These are phyloP conservation scores for Apiotrichum akiyoshidainum DNA, from an alignment of 1,284 basidiomycete species.

Conservation along the genomic window DNA sequence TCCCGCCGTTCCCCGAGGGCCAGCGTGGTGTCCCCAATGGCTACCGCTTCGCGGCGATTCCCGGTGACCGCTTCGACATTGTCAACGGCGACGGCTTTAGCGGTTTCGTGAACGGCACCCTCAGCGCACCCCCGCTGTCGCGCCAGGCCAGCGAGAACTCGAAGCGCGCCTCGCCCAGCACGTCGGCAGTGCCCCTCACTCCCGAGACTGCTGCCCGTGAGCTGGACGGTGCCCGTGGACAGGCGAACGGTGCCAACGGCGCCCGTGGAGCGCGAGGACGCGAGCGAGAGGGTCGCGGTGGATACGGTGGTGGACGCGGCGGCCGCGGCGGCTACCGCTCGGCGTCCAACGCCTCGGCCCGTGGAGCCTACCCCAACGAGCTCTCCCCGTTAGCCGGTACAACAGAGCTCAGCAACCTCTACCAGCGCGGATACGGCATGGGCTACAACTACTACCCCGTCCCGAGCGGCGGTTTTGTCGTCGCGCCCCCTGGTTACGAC, in stretches of 20 bases:
- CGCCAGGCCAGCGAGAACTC: conserved; percentile 27
- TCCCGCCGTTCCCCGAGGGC: conserved; percentile 17
- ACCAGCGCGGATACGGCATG: conserved; percentile 28
- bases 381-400: conserved; percentile 15
- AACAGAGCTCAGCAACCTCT: conserved; percentile 19
- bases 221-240: conserved; percentile 24
- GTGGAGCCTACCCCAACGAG: conserved; percentile 20
- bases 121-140: conserved; percentile 25
- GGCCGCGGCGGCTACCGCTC: conserved; percentile 2
- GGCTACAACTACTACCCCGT: conserved; percentile 32
- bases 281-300: conserved; percentile 32
- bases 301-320: conserved; percentile 11
- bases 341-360: conserved; percentile 13
- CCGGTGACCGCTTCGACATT: not conserved
- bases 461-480: conserved; percentile 16
- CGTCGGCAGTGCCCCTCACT: conserved; percentile 11
- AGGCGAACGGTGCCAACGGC: conserved; percentile 18
- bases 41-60: conserved; percentile 22
- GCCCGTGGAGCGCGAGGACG: conserved; percentile 31
- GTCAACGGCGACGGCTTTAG: conserved; percentile 9
- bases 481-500: conserved; percentile 18
- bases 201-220: conserved; percentile 6
- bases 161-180: conserved; percentile 18
- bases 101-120: conserved; percentile 10
- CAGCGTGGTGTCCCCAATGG: conserved; percentile 8